Evolutionary conservation across 306 rosid genomes (phyloP).

Genomic region (Vicia faba): DNA sequence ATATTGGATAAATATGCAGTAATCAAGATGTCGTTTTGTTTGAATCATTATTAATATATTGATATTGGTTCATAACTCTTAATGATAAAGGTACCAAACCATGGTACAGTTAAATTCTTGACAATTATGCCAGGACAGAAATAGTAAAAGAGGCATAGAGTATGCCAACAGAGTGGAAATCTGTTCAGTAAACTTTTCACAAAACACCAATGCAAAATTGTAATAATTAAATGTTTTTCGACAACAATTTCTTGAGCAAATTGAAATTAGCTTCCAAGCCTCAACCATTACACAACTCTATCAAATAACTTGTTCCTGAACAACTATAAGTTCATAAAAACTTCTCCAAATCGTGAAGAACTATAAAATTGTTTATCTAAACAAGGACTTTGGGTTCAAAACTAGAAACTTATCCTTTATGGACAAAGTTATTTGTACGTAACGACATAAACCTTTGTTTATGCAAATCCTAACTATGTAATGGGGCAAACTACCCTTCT

Average conservation of each 20-base stretch:
- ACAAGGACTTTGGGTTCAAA: background rate
- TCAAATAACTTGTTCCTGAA: background rate
- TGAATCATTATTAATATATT: conserved; percentile 10
- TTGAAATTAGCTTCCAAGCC: background rate
- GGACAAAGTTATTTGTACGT: background rate
- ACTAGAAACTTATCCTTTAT: background rate
- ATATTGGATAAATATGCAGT: background rate
- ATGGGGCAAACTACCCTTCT: conserved; percentile 21
- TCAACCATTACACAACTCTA: too few species aligned
- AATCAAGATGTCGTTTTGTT: background rate
- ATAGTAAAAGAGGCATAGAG: background rate
- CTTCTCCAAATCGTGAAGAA: too few species aligned
- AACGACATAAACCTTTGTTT: background rate
- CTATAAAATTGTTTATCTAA: background rate
- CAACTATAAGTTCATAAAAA: background rate
- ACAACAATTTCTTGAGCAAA: background rate
- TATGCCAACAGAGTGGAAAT: background rate
- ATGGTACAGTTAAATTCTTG: background rate
- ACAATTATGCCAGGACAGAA: background rate
- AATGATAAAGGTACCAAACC: conserved; percentile 12
- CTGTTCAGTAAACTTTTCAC: background rate
- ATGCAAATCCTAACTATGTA: background rate
- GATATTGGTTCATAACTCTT: conserved; percentile 22
- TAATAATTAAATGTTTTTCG: background rate
- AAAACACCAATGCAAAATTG: background rate